Percentiles rank a stretch among this genome's conserved stretches.
phyloP scores from a whole-genome alignment of 805 yeast genomes.

The Suhomyces pyralidae region DNA sequence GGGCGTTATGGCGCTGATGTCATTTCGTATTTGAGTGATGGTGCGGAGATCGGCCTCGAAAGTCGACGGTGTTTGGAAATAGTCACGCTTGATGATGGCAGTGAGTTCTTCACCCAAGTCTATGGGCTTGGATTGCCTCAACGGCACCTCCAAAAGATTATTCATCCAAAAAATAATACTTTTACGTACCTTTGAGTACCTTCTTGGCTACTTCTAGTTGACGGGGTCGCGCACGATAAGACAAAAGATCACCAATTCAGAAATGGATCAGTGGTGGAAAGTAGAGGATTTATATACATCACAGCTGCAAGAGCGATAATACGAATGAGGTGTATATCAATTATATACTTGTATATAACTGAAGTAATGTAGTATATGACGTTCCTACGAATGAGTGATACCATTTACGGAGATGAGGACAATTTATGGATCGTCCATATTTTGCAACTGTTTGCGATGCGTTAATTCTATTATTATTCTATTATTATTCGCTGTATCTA shows the following conservation, averaged over 20 bases:
- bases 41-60: conserved; percentile 37
- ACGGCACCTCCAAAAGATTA: conserved; percentile 50
- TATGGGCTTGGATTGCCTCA: conserved; percentile 43
- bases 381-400: too few species aligned
- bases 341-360: too few species aligned
- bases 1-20: conserved; percentile 33
- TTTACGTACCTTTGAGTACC: background rate
- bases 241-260: background rate
- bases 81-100: conserved; percentile 47
- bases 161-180: background rate
- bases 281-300: too few species aligned
- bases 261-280: too few species aligned
- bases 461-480: background rate
- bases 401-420: too few species aligned
- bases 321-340: too few species aligned
- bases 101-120: conserved; percentile 40
- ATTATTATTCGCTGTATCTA: background rate
- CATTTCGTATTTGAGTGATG: conserved; percentile 44
- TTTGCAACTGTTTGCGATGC: background rate
- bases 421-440: too few species aligned
- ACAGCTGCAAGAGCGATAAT: conserved; percentile 13
- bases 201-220: background rate
- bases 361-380: too few species aligned
- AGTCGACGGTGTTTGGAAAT: conserved; percentile 34
- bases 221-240: background rate